These are phyloP conservation scores for Hyphopichia homilentoma DNA, from an alignment of 805 yeast species.

Conservation along the genomic window DNA sequence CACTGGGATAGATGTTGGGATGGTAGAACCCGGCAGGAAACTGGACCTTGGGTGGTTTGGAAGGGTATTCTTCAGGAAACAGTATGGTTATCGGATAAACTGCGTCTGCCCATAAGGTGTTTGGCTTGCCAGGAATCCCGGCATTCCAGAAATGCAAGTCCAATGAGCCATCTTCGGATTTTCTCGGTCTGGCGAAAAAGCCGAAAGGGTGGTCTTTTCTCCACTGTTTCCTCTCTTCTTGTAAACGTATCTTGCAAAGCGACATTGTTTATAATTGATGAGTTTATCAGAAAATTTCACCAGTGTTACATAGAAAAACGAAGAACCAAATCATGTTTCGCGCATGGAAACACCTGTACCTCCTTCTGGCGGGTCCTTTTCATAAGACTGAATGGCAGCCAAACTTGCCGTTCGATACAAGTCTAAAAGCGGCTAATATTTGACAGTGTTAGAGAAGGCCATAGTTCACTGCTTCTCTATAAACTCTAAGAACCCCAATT, in stretches of 20 bases:
- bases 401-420: too few relatives aligned
- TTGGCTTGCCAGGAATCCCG: constrained; percentile 90
- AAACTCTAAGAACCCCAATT: too few relatives aligned
- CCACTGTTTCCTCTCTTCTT: constrained; percentile 97
- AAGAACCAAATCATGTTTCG: too few relatives aligned
- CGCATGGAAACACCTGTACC: too few relatives aligned
- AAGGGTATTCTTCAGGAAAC: constrained; percentile 91
- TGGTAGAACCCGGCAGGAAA: constrained; percentile 91
- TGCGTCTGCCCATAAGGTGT: constrained; percentile 89
- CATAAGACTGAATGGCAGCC: too few relatives aligned
- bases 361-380: too few relatives aligned
- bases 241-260: constrained; percentile 77
- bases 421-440: too few relatives aligned
- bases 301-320: too few relatives aligned
- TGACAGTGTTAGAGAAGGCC: too few relatives aligned
- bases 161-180: constrained; percentile 75
- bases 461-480: too few relatives aligned
- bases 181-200: constrained; percentile 86
- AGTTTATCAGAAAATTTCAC: too few relatives aligned
- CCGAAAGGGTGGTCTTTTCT: constrained; percentile 98
- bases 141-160: constrained; percentile 89
- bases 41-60: constrained; percentile 92
- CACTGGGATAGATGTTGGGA: constrained; percentile 97
- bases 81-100: constrained; percentile 76
- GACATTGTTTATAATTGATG: constrained; percentile 25